phyloP scores from a whole-genome alignment of 2,329 filamentous ascomycete genomes.

The Stagonosporopsis vannaccii region DNA sequence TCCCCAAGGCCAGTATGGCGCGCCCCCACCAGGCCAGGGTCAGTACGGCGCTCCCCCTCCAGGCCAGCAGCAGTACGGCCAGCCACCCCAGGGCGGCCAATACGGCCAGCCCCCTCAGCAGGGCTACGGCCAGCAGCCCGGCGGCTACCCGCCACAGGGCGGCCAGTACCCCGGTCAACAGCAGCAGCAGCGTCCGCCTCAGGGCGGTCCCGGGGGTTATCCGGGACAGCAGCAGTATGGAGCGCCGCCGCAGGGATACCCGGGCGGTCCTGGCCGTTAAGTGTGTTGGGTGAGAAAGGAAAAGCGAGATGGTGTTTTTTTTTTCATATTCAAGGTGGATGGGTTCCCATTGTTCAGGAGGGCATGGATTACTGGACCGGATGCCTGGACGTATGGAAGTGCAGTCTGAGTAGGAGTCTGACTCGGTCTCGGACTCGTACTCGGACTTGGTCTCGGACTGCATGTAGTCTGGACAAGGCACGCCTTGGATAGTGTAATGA shows the following conservation, averaged over 20 bases:
- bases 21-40: slow-evolving; percentile 21
- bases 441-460: too few species aligned
- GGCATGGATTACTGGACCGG: too few species aligned
- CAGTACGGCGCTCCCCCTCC: slow-evolving; percentile 29
- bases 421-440: too few species aligned
- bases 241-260: slow-evolving; percentile 26
- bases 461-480: too few species aligned
- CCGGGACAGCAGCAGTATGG: slow-evolving; percentile 35
- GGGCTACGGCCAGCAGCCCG: slow-evolving; percentile 29
- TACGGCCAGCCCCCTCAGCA: slow-evolving; percentile 32
- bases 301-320: too few species aligned
- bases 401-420: too few species aligned
- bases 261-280: slow-evolving; percentile 17
- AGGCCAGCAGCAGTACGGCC: slow-evolving; percentile 13
- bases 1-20: slow-evolving; percentile 35
- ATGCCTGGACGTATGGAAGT: too few species aligned
- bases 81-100: slow-evolving; percentile 8
- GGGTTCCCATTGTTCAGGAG: too few species aligned
- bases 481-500: too few species aligned
- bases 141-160: slow-evolving; percentile 28
- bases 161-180: slow-evolving; percentile 28
- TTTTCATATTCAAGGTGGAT: too few species aligned
- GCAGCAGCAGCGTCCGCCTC: slow-evolving; percentile 28
- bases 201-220: slow-evolving; percentile 31
- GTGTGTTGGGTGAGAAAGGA: too few species aligned